Evolutionary conservation across 2,329 filamentous ascomycete species (phyloP).

Genomic region (Amesomyces nigricolor): DNA sequence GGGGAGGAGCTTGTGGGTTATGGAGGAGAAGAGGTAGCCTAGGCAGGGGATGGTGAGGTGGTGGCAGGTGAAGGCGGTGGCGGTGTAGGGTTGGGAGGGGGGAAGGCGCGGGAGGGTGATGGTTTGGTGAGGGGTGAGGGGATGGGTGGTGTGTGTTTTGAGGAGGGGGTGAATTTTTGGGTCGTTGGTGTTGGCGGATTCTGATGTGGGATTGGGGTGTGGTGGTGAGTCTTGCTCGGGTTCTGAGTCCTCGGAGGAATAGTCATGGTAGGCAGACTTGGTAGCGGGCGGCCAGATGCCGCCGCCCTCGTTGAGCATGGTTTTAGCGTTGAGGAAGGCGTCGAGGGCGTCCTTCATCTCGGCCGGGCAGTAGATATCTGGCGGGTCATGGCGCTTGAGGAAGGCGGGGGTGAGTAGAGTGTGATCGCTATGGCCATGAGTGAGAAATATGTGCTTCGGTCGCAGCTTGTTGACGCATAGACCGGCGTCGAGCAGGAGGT

Average conservation of each 20-base stretch:
- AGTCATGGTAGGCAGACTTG: slow-evolving; percentile 13
- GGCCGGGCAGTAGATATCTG: slow-evolving; percentile 41
- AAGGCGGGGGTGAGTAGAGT: slow-evolving; percentile 40
- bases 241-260: slow-evolving; percentile 18
- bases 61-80: slow-evolving; percentile 41
- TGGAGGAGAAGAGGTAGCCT: slow-evolving; percentile 41
- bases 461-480: slow-evolving; percentile 41
- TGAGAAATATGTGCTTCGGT: slow-evolving; percentile 46
- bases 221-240: slow-evolving; percentile 10
- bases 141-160: slow-evolving; percentile 38
- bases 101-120: slow-evolving; percentile 32
- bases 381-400: slow-evolving; percentile 39
- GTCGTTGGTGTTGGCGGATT: background rate
- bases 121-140: slow-evolving; percentile 33
- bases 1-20: slow-evolving; percentile 35
- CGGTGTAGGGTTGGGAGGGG: slow-evolving; percentile 33
- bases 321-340: slow-evolving; percentile 37
- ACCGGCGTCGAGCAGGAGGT: slow-evolving; percentile 45
- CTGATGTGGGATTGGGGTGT: background rate
- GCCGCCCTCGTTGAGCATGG: slow-evolving; percentile 39
- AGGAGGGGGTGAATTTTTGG: slow-evolving; percentile 30
- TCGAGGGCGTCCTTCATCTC: slow-evolving; percentile 38
- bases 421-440: slow-evolving; percentile 46
- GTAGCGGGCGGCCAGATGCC: slow-evolving; percentile 25
- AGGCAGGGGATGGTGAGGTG: slow-evolving; percentile 42